Percentiles rank a stretch among this genome's conserved stretches.
Conservation (phyloP, 2,329 filamentous ascomycete species). For the Exophiala calicioides region DNA sequence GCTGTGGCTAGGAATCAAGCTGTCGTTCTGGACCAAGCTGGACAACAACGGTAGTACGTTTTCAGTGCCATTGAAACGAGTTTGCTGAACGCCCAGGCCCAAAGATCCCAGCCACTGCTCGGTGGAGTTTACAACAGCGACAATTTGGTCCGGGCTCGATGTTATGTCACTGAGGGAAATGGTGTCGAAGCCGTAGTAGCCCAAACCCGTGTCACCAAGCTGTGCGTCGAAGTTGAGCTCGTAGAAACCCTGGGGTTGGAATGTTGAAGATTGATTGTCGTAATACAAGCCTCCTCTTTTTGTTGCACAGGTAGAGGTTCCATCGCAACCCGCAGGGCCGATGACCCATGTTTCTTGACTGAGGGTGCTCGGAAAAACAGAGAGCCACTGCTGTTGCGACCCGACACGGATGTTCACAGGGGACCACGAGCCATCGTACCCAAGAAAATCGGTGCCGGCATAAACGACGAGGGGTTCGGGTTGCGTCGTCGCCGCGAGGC, state of each 20-base stretch:
- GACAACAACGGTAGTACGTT: slow-evolving; percentile 33
- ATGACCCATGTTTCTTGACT: slow-evolving; percentile 36
- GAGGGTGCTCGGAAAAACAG: slow-evolving; percentile 35
- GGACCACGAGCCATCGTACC: slow-evolving; percentile 36
- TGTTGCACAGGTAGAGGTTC: slow-evolving; percentile 31
- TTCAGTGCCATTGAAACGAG: slow-evolving; percentile 31
- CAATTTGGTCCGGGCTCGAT: slow-evolving; percentile 34
- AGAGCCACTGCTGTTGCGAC: slow-evolving; percentile 35
- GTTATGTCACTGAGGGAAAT: slow-evolving; percentile 33
- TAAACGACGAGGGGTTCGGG: slow-evolving; percentile 25
- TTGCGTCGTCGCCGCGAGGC: background rate
- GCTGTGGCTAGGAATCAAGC: slow-evolving; percentile 35
- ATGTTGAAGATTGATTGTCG: slow-evolving; percentile 37
- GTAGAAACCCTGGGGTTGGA: slow-evolving; percentile 33
- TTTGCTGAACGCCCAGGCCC: slow-evolving; percentile 34
- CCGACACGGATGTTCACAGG: slow-evolving; percentile 34
- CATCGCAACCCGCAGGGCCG: slow-evolving; percentile 34
- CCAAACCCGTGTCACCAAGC: slow-evolving; percentile 31
- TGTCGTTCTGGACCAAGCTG: slow-evolving; percentile 33
- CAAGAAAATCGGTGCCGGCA: slow-evolving; percentile 27
- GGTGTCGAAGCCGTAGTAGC: slow-evolving; percentile 41
- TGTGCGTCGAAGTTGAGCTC: slow-evolving; percentile 31
- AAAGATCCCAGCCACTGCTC: slow-evolving; percentile 40
- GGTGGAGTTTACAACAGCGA: slow-evolving; percentile 37
- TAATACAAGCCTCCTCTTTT: slow-evolving; percentile 36